Evolutionary conservation across 2,329 filamentous ascomycete genomes (phyloP), one percentile per base, ranked within the genome.

Genomic region (Dryadomyces sulphureus): DNA sequence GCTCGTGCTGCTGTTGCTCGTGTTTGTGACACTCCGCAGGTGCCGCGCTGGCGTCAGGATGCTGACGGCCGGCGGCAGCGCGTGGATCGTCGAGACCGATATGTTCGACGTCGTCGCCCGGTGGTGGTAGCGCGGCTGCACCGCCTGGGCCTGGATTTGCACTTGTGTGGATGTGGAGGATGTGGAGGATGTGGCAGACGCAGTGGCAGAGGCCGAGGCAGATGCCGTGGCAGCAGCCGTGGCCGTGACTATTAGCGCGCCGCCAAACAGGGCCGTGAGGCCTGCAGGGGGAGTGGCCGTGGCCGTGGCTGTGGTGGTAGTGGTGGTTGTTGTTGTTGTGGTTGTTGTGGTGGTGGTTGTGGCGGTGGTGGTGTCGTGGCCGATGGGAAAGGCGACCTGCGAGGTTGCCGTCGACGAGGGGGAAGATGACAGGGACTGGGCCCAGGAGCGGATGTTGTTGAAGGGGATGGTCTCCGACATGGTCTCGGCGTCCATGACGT

Each of bases 61-160:
- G 49, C 80, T 82, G 7, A 79, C 78, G 0, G 79, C 68, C 1
- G 79, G 72, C 3, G 83, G 81, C 50, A 88, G 68, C 0, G 82
- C 80, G 0, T 81, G 81, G 48, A 71, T 68, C 47, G 69, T 66
- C 2, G 55, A 50, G 20, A 57, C 52, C 39, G 70, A 72, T 30
- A 72, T 64, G 50, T 61, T 68, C 46, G 55, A 57, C 14, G 71
- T 68, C 7, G 74, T 77, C 2, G 73, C 69, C 21, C 77, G 73
- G 41, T 76, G 66, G 41, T 72, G 69, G 41, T 71, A 52, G 57
- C 69, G 49, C 50, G 62, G 50, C 32, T 41, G 42, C 17, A 32
- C 16, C 17, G 11, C 16, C 27, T 30, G 27, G 27, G 14, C 27
- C 14, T 14, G 14, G 7, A 30, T 30, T 14, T 30, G 27, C 27